A percentile compares a stretch with the other conserved stretches of the same genome.
phyloP scores from a whole-genome alignment of 495 filamentous ascomycete species.

The Oleoguttula mirabilis region DNA sequence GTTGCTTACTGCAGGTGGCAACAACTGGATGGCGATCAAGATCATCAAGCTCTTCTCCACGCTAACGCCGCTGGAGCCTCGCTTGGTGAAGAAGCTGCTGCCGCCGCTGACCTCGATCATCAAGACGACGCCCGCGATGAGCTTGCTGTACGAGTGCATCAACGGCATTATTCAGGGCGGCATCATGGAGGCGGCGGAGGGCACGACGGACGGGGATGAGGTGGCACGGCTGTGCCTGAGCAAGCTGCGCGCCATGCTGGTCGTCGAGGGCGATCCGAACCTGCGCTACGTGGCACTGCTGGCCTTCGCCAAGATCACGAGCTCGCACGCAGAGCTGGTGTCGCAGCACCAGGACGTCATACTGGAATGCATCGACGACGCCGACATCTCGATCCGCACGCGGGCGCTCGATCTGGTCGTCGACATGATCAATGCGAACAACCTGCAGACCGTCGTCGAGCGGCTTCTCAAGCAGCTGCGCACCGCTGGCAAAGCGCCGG shows the following conservation, averaged over 20 bases:
- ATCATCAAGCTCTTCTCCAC: conserved; percentile 98
- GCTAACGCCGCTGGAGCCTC: conserved; percentile 82
- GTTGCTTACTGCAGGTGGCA: conserved; percentile 77
- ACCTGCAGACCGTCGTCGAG: conserved; percentile 68
- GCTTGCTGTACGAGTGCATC: conserved; percentile 91
- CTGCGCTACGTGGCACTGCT: conserved; percentile 94
- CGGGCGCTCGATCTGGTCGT: conserved; percentile 83
- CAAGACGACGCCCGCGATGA: conserved; percentile 90
- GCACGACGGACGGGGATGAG: conserved; percentile 70
- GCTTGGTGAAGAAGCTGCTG: conserved; percentile 81
- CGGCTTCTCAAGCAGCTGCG: conserved; percentile 75
- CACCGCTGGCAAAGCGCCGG: conserved; percentile 34
- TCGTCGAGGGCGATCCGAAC: conserved; percentile 85
- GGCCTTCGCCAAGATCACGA: conserved; percentile 88
- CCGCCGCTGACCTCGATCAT: conserved; percentile 91
- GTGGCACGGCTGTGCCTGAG: conserved; percentile 86
- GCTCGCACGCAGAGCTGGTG: conserved; percentile 75
- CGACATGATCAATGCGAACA: conserved; percentile 80
- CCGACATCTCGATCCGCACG: conserved; percentile 90
- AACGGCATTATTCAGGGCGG: conserved; percentile 96
- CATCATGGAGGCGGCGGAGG: conserved; percentile 68
- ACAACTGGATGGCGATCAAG: conserved; percentile 99
- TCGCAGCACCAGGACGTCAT: conserved; percentile 90
- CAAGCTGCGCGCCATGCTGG: conserved; percentile 87
- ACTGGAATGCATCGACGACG: conserved; percentile 85